Evolutionary conservation across 2,329 filamentous ascomycete genomes (phyloP), one percentile per base, ranked within the genome.

Genomic region (Magnaporthiopsis rhizophila): DNA sequence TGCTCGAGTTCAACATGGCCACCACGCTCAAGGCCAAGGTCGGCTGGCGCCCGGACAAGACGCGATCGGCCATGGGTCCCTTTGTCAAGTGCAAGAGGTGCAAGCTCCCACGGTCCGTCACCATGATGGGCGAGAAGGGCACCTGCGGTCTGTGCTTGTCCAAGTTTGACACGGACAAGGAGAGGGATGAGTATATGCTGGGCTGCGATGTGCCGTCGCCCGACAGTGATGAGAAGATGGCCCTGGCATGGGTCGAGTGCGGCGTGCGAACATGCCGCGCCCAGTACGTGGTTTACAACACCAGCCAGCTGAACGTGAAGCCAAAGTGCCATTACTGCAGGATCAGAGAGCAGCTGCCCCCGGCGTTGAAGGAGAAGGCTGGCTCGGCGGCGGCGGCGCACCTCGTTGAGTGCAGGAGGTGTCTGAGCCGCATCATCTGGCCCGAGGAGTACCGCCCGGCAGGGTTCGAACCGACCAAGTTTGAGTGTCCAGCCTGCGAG

Each of bases 291-390:
- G 77, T 83, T 5, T 83, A 83, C 68, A 75, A 79, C 58, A 68
- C 74, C 2, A 70, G 74, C 3, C 67, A 68, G 1, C 72, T 83
- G n/a, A 74, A 72, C 0, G 77, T 80, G 1, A 77, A 76, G 1
- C 68, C 81, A 36, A 83, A 83, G 69, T 83, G 81, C 69, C 73
- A 78, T 69, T 82, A 78, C 70, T 83, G 81, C 67, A 77, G 80
- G 15, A 6, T 53, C 8, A n/a, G 7, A 21, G 45, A n/a, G 45
- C 45, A 53, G 18, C 58, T 60, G 2, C 26, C 21, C 13, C 13
- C 13, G 11, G 11, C 15, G 28, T 4, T 13, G 26, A 32, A n/a
- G 26, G 11, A 18, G 24, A 69, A 74, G 7, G 62, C 63, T 3
- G 66, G 9, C 57, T 61, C 4, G 60, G 63, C 11, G 28, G 28